Conservation (phyloP, 441 rosid genomes). For the Gossypium schwendimanii region DNA sequence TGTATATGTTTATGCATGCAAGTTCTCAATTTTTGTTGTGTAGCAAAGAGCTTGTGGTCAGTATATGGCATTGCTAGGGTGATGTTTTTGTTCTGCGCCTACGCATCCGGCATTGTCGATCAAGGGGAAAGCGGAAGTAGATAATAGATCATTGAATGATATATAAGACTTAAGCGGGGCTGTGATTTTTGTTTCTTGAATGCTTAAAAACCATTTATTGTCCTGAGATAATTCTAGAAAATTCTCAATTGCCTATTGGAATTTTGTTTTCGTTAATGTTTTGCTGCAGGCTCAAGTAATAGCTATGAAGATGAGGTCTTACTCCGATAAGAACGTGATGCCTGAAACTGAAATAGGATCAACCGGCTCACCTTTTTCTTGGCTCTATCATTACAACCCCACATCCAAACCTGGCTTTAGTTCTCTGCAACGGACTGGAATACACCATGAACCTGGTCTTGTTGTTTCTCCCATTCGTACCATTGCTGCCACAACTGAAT, state of each 20-base stretch:
- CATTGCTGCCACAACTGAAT: constrained; percentile 25
- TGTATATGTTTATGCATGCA: constrained; percentile 1
- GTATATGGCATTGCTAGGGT: background rate
- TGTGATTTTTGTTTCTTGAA: background rate
- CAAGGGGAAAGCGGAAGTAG: background rate
- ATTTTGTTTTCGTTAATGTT: constrained; percentile 10
- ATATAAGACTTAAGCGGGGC: background rate
- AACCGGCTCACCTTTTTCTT: constrained; percentile 28
- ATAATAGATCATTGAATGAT: background rate
- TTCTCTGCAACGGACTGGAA: constrained; percentile 28
- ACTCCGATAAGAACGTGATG: constrained; percentile 26
- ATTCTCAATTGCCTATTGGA: background rate
- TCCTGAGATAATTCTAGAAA: background rate
- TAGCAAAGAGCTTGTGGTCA: background rate
- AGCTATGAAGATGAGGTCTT: constrained; percentile 34
- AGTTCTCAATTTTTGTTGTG: constrained; percentile 2
- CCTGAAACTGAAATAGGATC: constrained; percentile 31
- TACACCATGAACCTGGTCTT: constrained; percentile 21
- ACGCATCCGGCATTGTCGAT: background rate
- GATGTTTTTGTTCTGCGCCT: background rate
- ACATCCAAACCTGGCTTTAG: constrained; percentile 21
- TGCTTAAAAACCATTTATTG: background rate
- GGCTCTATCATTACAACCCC: constrained; percentile 32
- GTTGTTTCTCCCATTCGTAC: constrained; percentile 30
- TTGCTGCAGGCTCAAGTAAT: constrained; percentile 3